Percentiles rank a stretch among this genome's conserved stretches.
phyloP scores from a whole-genome alignment of 2,329 filamentous ascomycete species.

The Apiospora aurea region DNA sequence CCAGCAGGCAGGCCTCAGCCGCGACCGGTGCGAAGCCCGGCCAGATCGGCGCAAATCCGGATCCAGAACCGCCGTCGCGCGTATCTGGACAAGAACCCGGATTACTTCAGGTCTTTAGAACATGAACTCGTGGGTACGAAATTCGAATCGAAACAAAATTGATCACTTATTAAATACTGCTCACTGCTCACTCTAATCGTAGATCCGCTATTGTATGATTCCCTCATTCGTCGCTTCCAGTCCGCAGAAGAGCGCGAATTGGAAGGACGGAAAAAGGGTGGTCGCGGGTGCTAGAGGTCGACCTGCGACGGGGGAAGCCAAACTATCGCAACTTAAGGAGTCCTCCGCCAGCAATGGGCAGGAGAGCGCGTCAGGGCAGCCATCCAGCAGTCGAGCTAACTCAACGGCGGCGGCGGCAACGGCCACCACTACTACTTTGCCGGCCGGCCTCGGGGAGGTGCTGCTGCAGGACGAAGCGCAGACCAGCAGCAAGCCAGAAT shows the following conservation, averaged over 20 bases:
- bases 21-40: conserved; percentile 51
- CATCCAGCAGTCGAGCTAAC: neutral
- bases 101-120: conserved; percentile 69
- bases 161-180: neutral
- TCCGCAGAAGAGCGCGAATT: conserved; percentile 74
- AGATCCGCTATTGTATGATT: conserved; percentile 85
- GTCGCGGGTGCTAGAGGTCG: conserved; percentile 78
- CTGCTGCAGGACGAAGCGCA: conserved; percentile 52
- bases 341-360: neutral
- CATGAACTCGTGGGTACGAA: conserved; percentile 61
- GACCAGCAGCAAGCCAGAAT: conserved; percentile 48
- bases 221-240: conserved; percentile 79
- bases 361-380: too few species aligned
- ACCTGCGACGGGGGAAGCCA: conserved; percentile 80
- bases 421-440: neutral
- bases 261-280: conserved; percentile 80
- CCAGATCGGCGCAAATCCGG: conserved; percentile 55
- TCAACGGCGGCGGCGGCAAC: neutral
- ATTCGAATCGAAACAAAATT: neutral
- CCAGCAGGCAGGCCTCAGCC: conserved; percentile 48
- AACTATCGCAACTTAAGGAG: conserved; percentile 64
- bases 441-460: conserved; percentile 51
- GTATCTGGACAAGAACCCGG: conserved; percentile 75
- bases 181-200: neutral
- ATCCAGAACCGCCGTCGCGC: conserved; percentile 79